phyloP scores from a whole-genome alignment of 495 filamentous ascomycete species.

The Hypomontagnella monticulosa region DNA sequence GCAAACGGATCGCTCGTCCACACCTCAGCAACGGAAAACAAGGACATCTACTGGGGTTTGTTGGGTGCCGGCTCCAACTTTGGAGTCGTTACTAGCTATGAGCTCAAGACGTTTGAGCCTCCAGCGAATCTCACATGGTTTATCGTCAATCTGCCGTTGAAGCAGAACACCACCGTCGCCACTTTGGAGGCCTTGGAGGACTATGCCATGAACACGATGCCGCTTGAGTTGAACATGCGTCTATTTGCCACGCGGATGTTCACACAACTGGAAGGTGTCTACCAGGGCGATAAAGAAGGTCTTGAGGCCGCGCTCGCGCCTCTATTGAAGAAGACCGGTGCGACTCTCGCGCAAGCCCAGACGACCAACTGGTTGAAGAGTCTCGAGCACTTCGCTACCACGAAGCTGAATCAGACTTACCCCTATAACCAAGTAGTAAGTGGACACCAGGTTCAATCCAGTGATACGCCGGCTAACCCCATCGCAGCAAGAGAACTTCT shows the following conservation, averaged over 20 bases:
- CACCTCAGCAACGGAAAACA: constrained; percentile 52
- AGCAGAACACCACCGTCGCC: constrained; percentile 47
- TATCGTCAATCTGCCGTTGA: constrained; percentile 50
- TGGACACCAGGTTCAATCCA: neutral
- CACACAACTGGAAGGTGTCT: constrained; percentile 55
- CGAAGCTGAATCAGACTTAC: constrained; percentile 52
- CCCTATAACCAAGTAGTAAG: constrained; percentile 53
- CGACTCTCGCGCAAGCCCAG: constrained; percentile 45
- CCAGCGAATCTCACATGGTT: constrained; percentile 54
- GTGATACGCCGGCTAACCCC: constrained; percentile 20
- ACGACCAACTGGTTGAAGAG: constrained; percentile 55
- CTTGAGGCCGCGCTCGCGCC: constrained; percentile 51
- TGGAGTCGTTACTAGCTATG: constrained; percentile 53
- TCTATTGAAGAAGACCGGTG: constrained; percentile 48
- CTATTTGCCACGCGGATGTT: constrained; percentile 52
- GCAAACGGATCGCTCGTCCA: constrained; percentile 54
- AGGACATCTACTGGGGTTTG: constrained; percentile 57
- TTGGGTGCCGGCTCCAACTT: constrained; percentile 56
- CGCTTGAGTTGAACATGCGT: constrained; percentile 56
- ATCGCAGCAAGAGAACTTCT: constrained; percentile 56
- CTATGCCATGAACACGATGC: constrained; percentile 50
- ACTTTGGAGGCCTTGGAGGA: constrained; percentile 52
- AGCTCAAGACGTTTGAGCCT: constrained; percentile 57
- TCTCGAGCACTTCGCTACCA: constrained; percentile 54
- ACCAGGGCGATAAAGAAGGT: constrained; percentile 48